Conservation (phyloP, 2,329 filamentous ascomycete genomes). For the Penicillium palitans region DNA sequence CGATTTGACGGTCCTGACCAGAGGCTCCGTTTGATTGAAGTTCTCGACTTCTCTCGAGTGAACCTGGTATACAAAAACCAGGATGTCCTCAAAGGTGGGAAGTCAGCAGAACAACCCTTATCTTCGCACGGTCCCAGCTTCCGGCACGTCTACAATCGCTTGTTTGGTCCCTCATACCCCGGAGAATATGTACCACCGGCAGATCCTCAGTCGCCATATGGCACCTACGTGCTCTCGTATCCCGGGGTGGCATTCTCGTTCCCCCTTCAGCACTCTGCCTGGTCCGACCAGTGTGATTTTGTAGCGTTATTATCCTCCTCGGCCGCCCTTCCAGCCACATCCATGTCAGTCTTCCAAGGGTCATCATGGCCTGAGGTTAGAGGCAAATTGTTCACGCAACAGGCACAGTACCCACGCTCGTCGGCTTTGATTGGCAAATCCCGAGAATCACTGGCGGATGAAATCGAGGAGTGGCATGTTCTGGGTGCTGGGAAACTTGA, state of each 20-base stretch:
- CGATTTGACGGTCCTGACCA: conserved; percentile 95
- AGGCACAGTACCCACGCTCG: conserved; percentile 71
- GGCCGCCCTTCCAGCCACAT: conserved; percentile 71
- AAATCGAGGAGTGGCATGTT: conserved; percentile 77
- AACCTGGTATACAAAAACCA: conserved; percentile 78
- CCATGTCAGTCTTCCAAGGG: conserved; percentile 89
- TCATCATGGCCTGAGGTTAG: conserved; percentile 87
- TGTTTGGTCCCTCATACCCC: conserved; percentile 91
- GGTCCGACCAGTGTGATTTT: conserved; percentile 73
- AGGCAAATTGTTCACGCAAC: conserved; percentile 71
- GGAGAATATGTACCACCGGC: conserved; percentile 81
- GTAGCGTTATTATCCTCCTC: conserved; percentile 81
- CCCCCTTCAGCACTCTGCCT: conserved; percentile 70
- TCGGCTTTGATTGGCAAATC: conserved; percentile 67
- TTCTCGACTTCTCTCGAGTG: conserved; percentile 84
- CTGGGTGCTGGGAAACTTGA: conserved; percentile 78
- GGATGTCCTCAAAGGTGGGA: conserved; percentile 67
- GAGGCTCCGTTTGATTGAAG: conserved; percentile 83
- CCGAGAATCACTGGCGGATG: conserved; percentile 80
- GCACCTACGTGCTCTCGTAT: conserved; percentile 89
- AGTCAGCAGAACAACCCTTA: conserved; percentile 34
- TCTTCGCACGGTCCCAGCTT: conserved; percentile 68
- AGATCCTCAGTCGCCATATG: conserved; percentile 53
- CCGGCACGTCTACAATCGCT: conserved; percentile 83
- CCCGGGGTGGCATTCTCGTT: conserved; percentile 94